Base-by-base conservation (phyloP, 768 basidiomycete species). In the Leccinum subgranulosum region DNA sequence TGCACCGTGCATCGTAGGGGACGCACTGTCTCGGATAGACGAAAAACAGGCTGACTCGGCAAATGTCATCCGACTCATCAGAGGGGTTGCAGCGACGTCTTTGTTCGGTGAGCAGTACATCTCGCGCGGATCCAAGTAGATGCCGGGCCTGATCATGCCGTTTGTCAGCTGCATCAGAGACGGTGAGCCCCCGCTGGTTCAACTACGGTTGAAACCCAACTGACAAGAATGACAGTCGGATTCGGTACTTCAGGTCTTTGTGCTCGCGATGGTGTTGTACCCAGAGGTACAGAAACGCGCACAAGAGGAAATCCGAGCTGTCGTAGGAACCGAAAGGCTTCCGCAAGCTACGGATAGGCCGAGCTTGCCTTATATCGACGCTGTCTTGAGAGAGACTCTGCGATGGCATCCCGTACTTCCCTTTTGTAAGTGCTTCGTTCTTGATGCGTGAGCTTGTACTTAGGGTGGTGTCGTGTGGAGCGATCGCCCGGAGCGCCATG, bases 221-320 rank as follows among this genome's bases (percentile, higher is more conserved):
- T 19, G 23, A 56, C 7, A 15, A 31, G 34, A 14, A 23, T 5
- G 49, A 59, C 25, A 59, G 58, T 56, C 58, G 11, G 58, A 59
- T 31, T 56, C 54, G 27, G 43, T 17, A 12, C 15, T 59, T 12
- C 39, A 47, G 36, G 49, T 47, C 1, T 34, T 59, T 15, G 49
- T 59, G 15, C 58, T 59, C 2, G 58, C 54, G 43, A 59, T 59
- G 58, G 49, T 59, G 7, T 19, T 56, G 27, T 8, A 51, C 15
- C 58, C 58, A 12, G 58, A 59, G 17, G 58, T 50, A 23, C 58
- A 59, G 45, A 59, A 23, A 19, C 45, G 58, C 11, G 58, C 58
- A 11, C 58, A 47, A 19, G 54, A 34, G 1, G 58, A 56, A 19
- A 59, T 59, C 7, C 49, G 31, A 51, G 54, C 54, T 36, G 54